Evolutionary conservation across 1,284 basidiomycete genomes (phyloP).

Genomic region (Ganoderma sp.): DNA sequence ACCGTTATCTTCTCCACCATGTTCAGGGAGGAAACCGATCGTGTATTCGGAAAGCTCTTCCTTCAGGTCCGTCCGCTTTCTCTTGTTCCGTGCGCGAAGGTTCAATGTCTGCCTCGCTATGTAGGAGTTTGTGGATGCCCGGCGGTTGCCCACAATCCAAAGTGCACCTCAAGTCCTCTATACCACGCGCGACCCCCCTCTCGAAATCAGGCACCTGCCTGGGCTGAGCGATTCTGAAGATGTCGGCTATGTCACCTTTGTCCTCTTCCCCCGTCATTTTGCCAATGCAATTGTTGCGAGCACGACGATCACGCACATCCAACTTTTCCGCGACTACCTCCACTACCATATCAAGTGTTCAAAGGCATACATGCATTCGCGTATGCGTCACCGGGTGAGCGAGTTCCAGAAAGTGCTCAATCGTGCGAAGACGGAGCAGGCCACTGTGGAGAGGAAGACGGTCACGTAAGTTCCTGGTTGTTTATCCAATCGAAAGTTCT

Average conservation of each 20-base stretch:
- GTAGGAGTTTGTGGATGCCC: slow-evolving; percentile 98
- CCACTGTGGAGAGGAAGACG: slow-evolving; percentile 88
- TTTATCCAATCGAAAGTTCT: background rate
- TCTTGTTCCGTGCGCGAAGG: background rate
- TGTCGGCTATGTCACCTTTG: slow-evolving; percentile 98
- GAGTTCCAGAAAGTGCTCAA: slow-evolving; percentile 99
- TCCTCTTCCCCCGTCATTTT: slow-evolving; percentile 97
- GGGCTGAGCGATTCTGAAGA: slow-evolving; percentile 88
- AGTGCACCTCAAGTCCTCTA: slow-evolving; percentile 99
- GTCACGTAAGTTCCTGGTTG: slow-evolving; percentile 66
- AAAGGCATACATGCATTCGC: slow-evolving; percentile 99
- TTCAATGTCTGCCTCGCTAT: background rate
- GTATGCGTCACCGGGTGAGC: slow-evolving; percentile 93
- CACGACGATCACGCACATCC: slow-evolving; percentile 94
- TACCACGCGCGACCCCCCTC: slow-evolving; percentile 92
- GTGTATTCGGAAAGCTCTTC: slow-evolving; percentile 97
- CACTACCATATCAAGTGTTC: slow-evolving; percentile 99
- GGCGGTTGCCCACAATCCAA: slow-evolving; percentile 91
- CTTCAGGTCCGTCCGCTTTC: slow-evolving; percentile 71
- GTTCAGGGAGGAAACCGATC: slow-evolving; percentile 97
- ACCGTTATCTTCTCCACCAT: slow-evolving; percentile 98
- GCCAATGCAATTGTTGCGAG: slow-evolving; percentile 73
- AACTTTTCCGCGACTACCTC: slow-evolving; percentile 97
- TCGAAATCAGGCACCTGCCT: slow-evolving; percentile 90
- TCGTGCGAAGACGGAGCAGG: slow-evolving; percentile 94